Conservation (phyloP, 2,329 filamentous ascomycete genomes). For the Elsinoe ampelina region DNA sequence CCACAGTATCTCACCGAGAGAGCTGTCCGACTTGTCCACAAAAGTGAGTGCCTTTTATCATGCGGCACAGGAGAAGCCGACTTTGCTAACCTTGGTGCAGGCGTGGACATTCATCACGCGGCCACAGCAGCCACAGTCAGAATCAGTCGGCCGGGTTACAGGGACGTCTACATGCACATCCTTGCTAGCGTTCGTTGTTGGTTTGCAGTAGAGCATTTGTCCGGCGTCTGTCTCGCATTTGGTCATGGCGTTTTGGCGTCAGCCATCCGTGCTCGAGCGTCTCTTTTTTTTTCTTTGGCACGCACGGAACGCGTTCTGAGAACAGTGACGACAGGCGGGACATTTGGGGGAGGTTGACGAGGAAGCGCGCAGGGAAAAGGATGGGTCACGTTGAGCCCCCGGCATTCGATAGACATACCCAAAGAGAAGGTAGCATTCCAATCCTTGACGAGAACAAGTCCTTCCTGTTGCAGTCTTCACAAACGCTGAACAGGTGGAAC, state of each 20-base stretch:
- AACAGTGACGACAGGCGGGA: background rate
- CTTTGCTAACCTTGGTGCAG: background rate
- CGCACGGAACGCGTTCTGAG: background rate
- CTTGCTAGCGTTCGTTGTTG: constrained; percentile 6
- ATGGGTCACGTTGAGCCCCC: background rate
- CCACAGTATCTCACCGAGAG: constrained; percentile 1
- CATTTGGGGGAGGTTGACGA: background rate
- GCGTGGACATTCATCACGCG: background rate
- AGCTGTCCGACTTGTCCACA: constrained; percentile 5
- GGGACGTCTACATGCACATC: constrained; percentile 5
- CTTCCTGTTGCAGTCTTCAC: background rate
- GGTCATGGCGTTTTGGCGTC: constrained; percentile 6
- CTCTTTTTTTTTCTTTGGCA: background rate
- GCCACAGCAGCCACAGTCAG: constrained; percentile 1
- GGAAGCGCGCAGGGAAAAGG: background rate
- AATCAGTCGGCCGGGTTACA: constrained; percentile 10
- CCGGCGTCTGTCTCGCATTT: constrained; percentile 10
- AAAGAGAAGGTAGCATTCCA: constrained; percentile 4
- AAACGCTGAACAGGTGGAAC: constrained; percentile 7
- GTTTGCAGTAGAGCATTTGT: constrained; percentile 8
- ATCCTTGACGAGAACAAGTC: background rate
- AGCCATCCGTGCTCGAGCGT: constrained; percentile 8
- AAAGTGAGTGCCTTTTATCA: background rate
- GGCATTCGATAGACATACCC: background rate
- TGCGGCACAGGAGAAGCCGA: background rate